phyloP scores from a whole-genome alignment of 805 yeast species.

The Lachancea nothofagi region DNA sequence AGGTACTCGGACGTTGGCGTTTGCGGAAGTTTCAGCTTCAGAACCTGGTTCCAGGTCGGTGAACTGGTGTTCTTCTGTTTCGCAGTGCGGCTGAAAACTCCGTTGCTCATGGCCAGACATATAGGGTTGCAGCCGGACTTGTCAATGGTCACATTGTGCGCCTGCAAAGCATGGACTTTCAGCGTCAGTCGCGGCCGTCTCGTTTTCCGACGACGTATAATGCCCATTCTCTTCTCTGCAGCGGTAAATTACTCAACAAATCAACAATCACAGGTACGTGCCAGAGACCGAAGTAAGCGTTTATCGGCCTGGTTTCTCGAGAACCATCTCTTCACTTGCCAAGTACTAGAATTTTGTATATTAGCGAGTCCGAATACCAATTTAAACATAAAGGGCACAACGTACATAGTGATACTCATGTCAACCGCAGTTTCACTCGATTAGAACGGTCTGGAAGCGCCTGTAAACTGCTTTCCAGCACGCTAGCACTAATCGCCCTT shows the following conservation, averaged over 20 bases:
- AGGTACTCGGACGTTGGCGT: conserved; percentile 26
- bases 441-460: too few species aligned
- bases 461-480: too few species aligned
- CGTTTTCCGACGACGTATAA: conserved; percentile 18
- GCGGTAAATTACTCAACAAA: too few species aligned
- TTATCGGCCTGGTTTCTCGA: too few species aligned
- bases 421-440: too few species aligned
- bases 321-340: too few species aligned
- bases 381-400: too few species aligned
- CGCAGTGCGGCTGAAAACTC: conserved; percentile 21
- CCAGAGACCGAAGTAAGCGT: background rate
- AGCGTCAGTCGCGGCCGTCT: conserved; percentile 16
- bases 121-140: conserved; percentile 28
- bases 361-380: too few species aligned
- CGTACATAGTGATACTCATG: too few species aligned
- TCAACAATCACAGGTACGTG: too few species aligned
- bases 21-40: conserved; percentile 26
- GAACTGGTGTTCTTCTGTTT: conserved; percentile 21
- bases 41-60: conserved; percentile 24
- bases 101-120: conserved; percentile 27
- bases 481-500: too few species aligned
- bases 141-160: conserved; percentile 22
- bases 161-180: conserved; percentile 21
- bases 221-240: conserved; percentile 15
- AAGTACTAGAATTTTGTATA: too few species aligned